Evolutionary conservation across 257 asterid species (phyloP), one percentile per base, ranked within the genome.

Genomic region (Forsythia viridissima): DNA sequence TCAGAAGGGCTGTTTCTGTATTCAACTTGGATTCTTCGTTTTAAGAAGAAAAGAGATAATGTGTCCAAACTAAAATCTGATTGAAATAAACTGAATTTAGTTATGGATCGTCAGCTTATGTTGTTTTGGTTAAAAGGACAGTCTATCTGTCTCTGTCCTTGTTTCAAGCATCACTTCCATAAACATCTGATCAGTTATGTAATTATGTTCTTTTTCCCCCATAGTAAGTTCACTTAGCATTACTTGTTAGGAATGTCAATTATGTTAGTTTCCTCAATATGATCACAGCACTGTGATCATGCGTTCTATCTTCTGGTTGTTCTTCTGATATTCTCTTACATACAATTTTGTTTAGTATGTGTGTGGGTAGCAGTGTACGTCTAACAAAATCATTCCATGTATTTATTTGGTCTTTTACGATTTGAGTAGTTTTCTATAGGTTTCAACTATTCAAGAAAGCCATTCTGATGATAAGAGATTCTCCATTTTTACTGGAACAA

Each of bases 401-500:
- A 48, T 20, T 30, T 68, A 20, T 77, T 55, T 74, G 74, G 57
- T 71, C 55, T 83, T 84, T 78, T 68, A 73, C 37, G 52, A 80
- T 74, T 30, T 78, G 80, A 74, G 42, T 82, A 75, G 82, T 81
- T 75, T 39, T 80, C 70, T 81, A 74, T 81, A 95, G 99, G 98
- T 95, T 78, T 91, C 99, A 59, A 88, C 99, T 13, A 89, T 95
- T 69, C 84, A 96, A 37, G 99, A 90, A 90, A 93, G 97, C 79
- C 85, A 89, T 76, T 92, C 99, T 42, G 99, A 95, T 81, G 98
- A 95, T 79, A 91, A 88, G 87, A 93, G 97, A 82, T 95, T 93
- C 89, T 93, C 98, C 61, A 89, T 95, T 66, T 93, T 91, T 74
- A 93, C 99, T 63, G 99, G 99, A 74, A 95, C 99, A 38, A 95